phyloP scores from a whole-genome alignment of 2,329 filamentous ascomycete species.

The Penicillium sp. region DNA sequence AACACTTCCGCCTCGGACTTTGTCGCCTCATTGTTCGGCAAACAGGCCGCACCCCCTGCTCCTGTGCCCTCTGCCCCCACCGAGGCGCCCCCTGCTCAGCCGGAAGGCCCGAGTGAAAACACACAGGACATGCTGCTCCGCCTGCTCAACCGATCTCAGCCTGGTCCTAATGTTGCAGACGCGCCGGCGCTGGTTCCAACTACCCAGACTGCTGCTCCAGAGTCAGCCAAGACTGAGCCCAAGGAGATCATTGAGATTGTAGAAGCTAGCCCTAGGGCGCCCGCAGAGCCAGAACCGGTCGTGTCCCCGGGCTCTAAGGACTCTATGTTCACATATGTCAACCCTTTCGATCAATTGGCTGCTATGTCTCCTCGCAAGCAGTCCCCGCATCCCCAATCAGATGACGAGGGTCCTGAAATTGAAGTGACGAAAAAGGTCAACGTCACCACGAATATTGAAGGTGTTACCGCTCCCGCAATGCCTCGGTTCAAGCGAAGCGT shows the following conservation, averaged over 20 bases:
- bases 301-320: conserved; percentile 33
- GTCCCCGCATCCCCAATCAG: conserved; percentile 48
- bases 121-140: conserved; percentile 84
- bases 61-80: conserved; percentile 11
- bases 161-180: conserved; percentile 27
- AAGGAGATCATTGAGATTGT: conserved; percentile 13
- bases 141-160: conserved; percentile 72
- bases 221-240: conserved; percentile 19
- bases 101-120: conserved; percentile 49
- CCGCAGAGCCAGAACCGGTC: conserved; percentile 37
- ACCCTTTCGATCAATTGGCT: conserved; percentile 68
- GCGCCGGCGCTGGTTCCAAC: conserved; percentile 42
- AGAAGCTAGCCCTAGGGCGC: conserved; percentile 16
- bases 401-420: conserved; percentile 42
- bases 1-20: conserved; percentile 57
- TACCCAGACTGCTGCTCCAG: conserved; percentile 29
- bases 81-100: conserved; percentile 18
- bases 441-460: conserved; percentile 21
- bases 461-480: conserved; percentile 9
- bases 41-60: conserved; percentile 34
- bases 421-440: conserved; percentile 26
- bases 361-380: conserved; percentile 63
- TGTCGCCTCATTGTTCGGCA: conserved; percentile 55
- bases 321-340: conserved; percentile 66
- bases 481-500: conserved; percentile 17